Evolutionary conservation across 1,139 yeast genomes (phyloP).

Genomic region (Suhomyces bokatorum): DNA sequence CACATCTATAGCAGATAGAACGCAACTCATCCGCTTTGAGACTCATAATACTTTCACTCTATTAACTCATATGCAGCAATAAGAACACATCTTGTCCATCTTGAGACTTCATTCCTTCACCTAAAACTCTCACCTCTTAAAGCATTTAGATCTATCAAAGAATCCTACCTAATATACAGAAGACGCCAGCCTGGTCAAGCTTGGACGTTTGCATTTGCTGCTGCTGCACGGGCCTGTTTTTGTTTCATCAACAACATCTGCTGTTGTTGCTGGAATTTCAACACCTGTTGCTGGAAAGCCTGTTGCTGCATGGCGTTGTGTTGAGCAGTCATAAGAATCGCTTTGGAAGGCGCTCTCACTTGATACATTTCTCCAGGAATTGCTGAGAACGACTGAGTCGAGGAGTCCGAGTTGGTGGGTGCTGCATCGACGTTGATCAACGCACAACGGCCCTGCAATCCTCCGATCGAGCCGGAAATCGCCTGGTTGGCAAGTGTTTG

Average conservation of each 20-base stretch:
- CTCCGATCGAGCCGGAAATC: constrained; percentile 61
- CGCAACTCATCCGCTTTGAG: too few relatives aligned
- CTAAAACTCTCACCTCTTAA: background rate
- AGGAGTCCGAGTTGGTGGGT: constrained; percentile 28
- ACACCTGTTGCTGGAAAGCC: constrained; percentile 51
- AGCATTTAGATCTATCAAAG: constrained; percentile 6
- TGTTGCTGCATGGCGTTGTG: constrained; percentile 48
- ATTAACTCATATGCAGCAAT: too few relatives aligned
- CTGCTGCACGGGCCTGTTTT: constrained; percentile 31
- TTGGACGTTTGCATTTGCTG: constrained; percentile 31
- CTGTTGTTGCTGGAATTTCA: constrained; percentile 47
- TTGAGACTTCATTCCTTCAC: too few relatives aligned
- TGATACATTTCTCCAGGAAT: constrained; percentile 54
- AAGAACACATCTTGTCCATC: too few relatives aligned
- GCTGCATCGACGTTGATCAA: constrained; percentile 60
- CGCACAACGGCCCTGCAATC: constrained; percentile 75
- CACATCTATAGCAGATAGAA: too few relatives aligned
- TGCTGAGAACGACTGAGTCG: constrained; percentile 52
- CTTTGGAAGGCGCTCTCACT: constrained; percentile 66
- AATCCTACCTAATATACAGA: constrained; percentile 8
- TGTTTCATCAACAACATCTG: constrained; percentile 31
- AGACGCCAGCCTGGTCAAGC: constrained; percentile 13
- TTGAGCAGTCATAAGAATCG: constrained; percentile 45
- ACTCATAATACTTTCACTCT: too few relatives aligned
- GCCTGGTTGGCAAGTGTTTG: constrained; percentile 53